A percentile compares a stretch with the other conserved stretches of the same genome.
Evolutionary conservation across 2,329 filamentous ascomycete species (phyloP).

Genomic region (Ceratocystis cacaofunesta): DNA sequence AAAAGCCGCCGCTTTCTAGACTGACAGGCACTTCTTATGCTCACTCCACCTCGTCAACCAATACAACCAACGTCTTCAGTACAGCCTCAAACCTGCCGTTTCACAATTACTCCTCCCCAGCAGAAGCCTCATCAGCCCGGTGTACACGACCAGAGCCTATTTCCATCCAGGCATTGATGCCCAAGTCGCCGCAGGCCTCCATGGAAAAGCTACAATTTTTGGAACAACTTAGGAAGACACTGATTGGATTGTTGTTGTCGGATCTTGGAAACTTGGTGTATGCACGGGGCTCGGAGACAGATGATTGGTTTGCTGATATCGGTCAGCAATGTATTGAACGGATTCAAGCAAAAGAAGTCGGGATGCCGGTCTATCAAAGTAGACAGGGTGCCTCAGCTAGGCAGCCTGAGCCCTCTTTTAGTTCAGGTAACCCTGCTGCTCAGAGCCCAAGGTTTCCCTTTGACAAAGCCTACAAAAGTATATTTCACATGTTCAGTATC

Average conservation of each 20-base stretch:
- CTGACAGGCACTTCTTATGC: slow-evolving; percentile 40
- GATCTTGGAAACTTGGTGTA: slow-evolving; percentile 80
- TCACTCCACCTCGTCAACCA: slow-evolving; percentile 47
- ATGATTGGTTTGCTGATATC: slow-evolving; percentile 65
- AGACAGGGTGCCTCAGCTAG: background rate
- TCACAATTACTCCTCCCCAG: slow-evolving; percentile 32
- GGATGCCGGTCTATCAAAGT: background rate
- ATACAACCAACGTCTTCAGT: slow-evolving; percentile 39
- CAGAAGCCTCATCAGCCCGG: slow-evolving; percentile 28
- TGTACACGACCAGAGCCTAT: slow-evolving; percentile 53
- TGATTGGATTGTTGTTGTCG: slow-evolving; percentile 74
- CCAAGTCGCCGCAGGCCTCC: slow-evolving; percentile 36
- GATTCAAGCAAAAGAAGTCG: slow-evolving; percentile 31
- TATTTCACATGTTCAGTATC: slow-evolving; percentile 75
- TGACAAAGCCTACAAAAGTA: slow-evolving; percentile 58
- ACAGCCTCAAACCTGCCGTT: slow-evolving; percentile 33
- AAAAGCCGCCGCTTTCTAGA: slow-evolving; percentile 49
- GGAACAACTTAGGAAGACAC: slow-evolving; percentile 57
- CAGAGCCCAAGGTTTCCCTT: slow-evolving; percentile 55
- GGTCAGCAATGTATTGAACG: slow-evolving; percentile 51
- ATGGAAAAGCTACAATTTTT: slow-evolving; percentile 69
- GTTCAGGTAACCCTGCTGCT: background rate
- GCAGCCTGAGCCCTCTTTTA: background rate
- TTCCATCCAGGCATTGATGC: slow-evolving; percentile 50
- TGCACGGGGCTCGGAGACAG: slow-evolving; percentile 81